Evolutionary conservation across 2,329 filamentous ascomycete species (phyloP).

Genomic region (Exophiala aquamarina): DNA sequence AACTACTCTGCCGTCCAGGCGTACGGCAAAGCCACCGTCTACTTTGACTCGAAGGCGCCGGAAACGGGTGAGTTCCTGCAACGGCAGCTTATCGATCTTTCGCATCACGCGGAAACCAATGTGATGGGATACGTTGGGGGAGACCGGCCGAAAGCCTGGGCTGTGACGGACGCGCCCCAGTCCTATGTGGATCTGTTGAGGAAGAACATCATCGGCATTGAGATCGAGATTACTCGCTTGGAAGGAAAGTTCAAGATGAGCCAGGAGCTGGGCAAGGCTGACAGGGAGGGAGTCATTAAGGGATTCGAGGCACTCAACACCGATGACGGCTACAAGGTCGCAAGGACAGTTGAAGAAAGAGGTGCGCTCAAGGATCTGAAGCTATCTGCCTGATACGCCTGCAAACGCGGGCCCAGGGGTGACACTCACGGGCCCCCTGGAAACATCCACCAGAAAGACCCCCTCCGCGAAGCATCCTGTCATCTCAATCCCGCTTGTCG

Average conservation of each 20-base stretch:
- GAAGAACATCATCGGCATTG: slow-evolving; percentile 61
- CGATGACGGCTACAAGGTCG: slow-evolving; percentile 38
- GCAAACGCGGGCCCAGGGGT: no score
- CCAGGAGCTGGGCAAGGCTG: slow-evolving; percentile 56
- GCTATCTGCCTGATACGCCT: no score
- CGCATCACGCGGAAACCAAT: slow-evolving; percentile 49
- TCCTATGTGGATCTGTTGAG: slow-evolving; percentile 57
- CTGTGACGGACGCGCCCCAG: slow-evolving; percentile 57
- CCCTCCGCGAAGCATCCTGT: no score
- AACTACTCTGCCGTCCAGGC: slow-evolving; percentile 67
- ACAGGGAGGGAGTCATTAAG: slow-evolving; percentile 56
- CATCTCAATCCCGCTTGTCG: no score
- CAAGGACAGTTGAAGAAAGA: slow-evolving; percentile 36
- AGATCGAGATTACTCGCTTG: slow-evolving; percentile 56
- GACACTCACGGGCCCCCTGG: no score
- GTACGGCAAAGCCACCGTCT: slow-evolving; percentile 59
- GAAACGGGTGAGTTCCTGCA: slow-evolving; percentile 51
- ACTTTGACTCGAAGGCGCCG: slow-evolving; percentile 48
- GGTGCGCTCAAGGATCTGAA: slow-evolving; percentile 19
- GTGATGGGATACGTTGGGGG: slow-evolving; percentile 58
- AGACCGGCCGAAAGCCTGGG: slow-evolving; percentile 48
- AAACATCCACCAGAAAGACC: no score
- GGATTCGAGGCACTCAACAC: slow-evolving; percentile 53
- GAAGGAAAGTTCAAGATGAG: slow-evolving; percentile 69
- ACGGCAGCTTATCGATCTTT: slow-evolving; percentile 55